Evolutionary conservation across 805 yeast species (phyloP), one percentile per base, ranked within the genome.

Genomic region (Candida awuae): DNA sequence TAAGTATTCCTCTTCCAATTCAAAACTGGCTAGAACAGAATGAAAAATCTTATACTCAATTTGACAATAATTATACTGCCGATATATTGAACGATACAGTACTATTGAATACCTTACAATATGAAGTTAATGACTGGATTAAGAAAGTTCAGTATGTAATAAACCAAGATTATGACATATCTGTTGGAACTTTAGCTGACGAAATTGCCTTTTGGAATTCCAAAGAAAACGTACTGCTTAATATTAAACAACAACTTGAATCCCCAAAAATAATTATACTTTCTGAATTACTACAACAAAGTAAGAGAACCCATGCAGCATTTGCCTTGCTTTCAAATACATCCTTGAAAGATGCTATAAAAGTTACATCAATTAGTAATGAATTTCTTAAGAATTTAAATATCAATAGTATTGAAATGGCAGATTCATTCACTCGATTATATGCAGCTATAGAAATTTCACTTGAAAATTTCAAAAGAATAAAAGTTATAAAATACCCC

Each of bases 181-280:
- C 59, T 0, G 76, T 71, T 20, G 86, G 84, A 2, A 60, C 75
- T 0, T 62, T 76, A 0, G 48, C 59, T 2, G 86, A 81, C 29
- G 97, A 88, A 51, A 66, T 82, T 3, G 73, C 69, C 34, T 87
- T 83, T 48, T 88, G 97, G 97, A 61, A 65, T 8, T 72, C 85
- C 0, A 66, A 84, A 64, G 90, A 84, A 49, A 52, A 59, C 2
- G 78, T 84, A 0, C 62, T 88, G 31, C 41, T 49, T 3, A 62
- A 76, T 1, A 66, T 84, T 1, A 71, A 73, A 38, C 63, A 65
- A 1, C 95, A 86, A 52, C 57, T 84, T 1, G 56, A 66, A 3
- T 63, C 73, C 1, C 66, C 68, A 0, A 78, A 74, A 26, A 73
- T 85, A 1, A 61, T 58, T 16, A 55, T 71, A 8, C 75, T 92